Evolutionary conservation across 2,329 filamentous ascomycete species (phyloP), one percentile per base, ranked within the genome.

Genomic region (Colletotrichum chlorophyti): DNA sequence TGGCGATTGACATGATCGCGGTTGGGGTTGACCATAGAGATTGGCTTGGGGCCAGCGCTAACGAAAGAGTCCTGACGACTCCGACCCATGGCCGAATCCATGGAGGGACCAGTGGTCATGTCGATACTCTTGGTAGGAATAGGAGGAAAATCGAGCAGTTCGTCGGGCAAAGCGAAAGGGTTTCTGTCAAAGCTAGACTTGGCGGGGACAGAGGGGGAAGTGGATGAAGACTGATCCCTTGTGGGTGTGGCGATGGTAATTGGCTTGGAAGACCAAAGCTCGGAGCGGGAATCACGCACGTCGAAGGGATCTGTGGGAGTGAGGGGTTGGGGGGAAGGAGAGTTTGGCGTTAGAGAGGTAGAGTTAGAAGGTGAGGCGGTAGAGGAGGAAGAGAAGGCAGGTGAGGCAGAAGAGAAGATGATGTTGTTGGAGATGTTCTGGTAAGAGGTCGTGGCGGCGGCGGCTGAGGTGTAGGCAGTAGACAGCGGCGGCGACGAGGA

Each of bases 21-120:
- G 69, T 86, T 87, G 48, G 84, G 80, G 66, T 87, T 88, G 68
- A 80, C 82, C 79, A 88, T 85, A 60, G 84, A 86, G 64, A 89
- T 89, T 65, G 86, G 86, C 72, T 87, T 88, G 19, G 86, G 83
- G 45, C 84, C 84, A 57, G 83, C 82, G 74, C 83, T 85, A 71
- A 85, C 83, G 71, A 88, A 88, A 51, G 85, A 88, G 75, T 88
- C 85, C 70, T 87, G 83, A 65, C 84, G 81, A 71, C 72, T 78
- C 69, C 82, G 83, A 74, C 80, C 77, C 75, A 84, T 77, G 57
- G 80, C 79, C 75, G 80, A 76, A 73, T 88, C 84, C 68, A 85
- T 81, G 63, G 79, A 75, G 53, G 82, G 79, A 65, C 83, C 83
- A 65, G 84, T 83, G 64, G 85, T 86, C 81, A 87, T 87, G 51